Evolutionary conservation across 257 asterid species (phyloP), one percentile per base, ranked within the genome.

Genomic region (Linaria vulgaris): DNA sequence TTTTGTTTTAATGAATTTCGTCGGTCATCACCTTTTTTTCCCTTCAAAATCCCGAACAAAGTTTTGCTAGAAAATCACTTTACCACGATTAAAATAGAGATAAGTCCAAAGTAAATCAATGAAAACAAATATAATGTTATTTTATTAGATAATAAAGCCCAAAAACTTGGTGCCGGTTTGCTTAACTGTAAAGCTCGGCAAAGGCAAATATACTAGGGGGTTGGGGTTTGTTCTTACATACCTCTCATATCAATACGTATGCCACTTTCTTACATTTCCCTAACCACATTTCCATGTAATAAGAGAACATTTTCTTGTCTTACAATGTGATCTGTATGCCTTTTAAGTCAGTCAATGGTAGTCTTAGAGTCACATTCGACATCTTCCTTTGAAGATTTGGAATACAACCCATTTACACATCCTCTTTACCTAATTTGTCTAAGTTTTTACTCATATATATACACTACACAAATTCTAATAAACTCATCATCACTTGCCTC

Each of bases 311-410:
- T 55, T 47, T 58, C 46, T 66, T 70, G 68, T 64, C 77, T 67
- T 67, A 46, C 63, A 57, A 52, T 58, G 39, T 72, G 63, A 58
- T 59, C 74, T 43, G 6, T 6, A 63, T 54, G 73, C 72, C 84
- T 82, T 70, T 65, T 34, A 79, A 73, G 79, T 68, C 56, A 70
- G 78, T 56, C 76, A 76, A 72, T 63, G 63, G 50, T 57, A 4
- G 25, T 45, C 44, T 34, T 38, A 16, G 61, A 46, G 69, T 74
- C 91, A 53, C 79, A 49, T 62, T 78, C 82, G 39, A 6, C 41
- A 31, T 27, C 17, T 79, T 71, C 86, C 88, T 74, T 78, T 64
- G 53, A 82, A 78, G 92, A 73, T 76, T 83, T 76, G 65, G 49
- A 37, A 43, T 72, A 65, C 74, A 68, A 27, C 69, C 76, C 66